Percentiles rank a stretch among this genome's conserved stretches.
phyloP scores from a whole-genome alignment of 2,329 filamentous ascomycete genomes.

The Fusarium sp. region DNA sequence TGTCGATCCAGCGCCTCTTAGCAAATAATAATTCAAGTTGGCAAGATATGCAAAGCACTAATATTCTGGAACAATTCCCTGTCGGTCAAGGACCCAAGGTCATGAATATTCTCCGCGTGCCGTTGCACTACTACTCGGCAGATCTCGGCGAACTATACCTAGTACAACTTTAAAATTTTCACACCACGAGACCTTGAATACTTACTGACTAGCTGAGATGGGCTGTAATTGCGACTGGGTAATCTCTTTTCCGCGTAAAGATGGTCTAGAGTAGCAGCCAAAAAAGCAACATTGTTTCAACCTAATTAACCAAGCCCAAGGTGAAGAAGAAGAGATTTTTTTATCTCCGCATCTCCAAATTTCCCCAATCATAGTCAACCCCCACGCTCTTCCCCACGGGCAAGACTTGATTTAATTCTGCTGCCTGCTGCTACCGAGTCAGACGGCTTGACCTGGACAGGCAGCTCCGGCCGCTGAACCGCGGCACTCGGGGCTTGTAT shows the following conservation, averaged over 20 bases:
- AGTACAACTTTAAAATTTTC: not conserved
- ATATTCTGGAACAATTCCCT: constrained; percentile 3
- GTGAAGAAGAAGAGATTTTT: not conserved
- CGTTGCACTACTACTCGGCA: not conserved
- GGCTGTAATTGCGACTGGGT: not conserved
- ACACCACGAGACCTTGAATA: not conserved
- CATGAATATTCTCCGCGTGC: constrained; percentile 3
- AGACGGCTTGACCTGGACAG: not conserved
- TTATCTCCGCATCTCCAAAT: constrained; percentile 6
- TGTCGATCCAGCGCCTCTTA: not conserved
- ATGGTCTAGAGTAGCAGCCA: not conserved
- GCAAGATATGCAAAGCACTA: too few species aligned
- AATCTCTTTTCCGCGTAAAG: not conserved
- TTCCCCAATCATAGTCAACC: constrained; percentile 7
- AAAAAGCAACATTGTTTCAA: not conserved
- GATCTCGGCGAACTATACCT: not conserved
- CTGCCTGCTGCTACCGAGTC: constrained; percentile 4
- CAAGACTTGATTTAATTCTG: constrained; percentile 12
- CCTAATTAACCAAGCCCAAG: not conserved
- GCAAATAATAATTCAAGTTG: too few species aligned
- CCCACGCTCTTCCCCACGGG: constrained; percentile 28
- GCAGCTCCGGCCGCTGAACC: not conserved
- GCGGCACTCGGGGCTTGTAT: not conserved
- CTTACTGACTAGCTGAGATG: not conserved
- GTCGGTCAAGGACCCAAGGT: constrained; percentile 3